Base-by-base conservation (phyloP, 78 protist genomes). In the Guillardia theta region DNA sequence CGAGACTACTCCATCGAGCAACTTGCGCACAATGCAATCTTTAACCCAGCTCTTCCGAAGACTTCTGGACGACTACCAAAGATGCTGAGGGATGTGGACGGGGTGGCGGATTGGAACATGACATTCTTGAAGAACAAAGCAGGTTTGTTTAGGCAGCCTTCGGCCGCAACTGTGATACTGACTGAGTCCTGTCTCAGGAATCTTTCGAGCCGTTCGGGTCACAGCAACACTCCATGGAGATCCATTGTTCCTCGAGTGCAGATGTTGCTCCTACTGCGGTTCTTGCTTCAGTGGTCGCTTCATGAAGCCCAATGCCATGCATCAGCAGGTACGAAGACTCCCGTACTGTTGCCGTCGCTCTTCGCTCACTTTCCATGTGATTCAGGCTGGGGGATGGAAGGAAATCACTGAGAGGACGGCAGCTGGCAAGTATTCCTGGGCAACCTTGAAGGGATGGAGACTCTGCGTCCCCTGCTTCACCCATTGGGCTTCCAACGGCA, bases 1-100 rank as follows among this genome's bases (percentile, higher is more conserved):
- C 83, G 83, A 15, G 83, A 70, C 36, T 78, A 43, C 48, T 78
- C 90, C 6, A 45, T 78, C 44, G 90, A 78, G 90, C 90, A 78
- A 48, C 18, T 78, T 5, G 90, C 90, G 2, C 90, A 78, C 90
- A 78, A 78, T 30, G 90, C 90, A 12, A 18, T 78, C 90, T 78
- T 78, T 50, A 78, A 78, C 48, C 90, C 90, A 22, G 90, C 90
- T 46, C 90, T 78, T n/a, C 90, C 90, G 50, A 78, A 78, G 24
- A 22, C 90, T 18, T 43, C 90, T 18, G 90, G 83, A 48, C 53
- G 90, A 36, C 90, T 78, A n/a, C 90, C 90, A 18, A 43, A 37
- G 50, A 78, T 78, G 90, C 90, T 78, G 33, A 45, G 90, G 15
- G 90, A 78, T 8, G 24, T 78, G 45, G 50, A 12, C 44, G 90